A percentile compares a stretch with the other conserved stretches of the same genome.
These are phyloP conservation scores for Amyloporia xantha DNA, from an alignment of 768 basidiomycete genomes.

Conservation along the genomic window DNA sequence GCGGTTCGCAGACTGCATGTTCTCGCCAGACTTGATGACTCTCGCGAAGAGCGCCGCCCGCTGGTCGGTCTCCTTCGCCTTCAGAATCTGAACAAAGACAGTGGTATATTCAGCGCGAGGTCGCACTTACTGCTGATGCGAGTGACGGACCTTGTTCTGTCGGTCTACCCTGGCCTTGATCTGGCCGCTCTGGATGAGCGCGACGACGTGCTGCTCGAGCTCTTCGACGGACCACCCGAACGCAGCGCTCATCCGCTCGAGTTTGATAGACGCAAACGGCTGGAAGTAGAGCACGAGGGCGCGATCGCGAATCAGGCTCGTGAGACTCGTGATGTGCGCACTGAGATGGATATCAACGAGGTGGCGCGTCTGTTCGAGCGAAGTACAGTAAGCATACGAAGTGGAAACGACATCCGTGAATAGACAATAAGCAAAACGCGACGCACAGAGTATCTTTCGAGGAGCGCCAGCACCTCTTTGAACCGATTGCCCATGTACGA, in stretches of 20 bases:
- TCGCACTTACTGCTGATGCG: background rate
- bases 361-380: constrained; percentile 72
- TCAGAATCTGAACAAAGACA: constrained; percentile 46
- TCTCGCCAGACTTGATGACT: constrained; percentile 65
- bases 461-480: constrained; percentile 69
- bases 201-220: constrained; percentile 67
- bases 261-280: constrained; percentile 78
- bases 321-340: constrained; percentile 58
- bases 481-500: constrained; percentile 86
- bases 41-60: constrained; percentile 70
- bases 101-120: background rate
- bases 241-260: constrained; percentile 78
- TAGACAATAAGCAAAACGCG: background rate
- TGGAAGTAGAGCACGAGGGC: constrained; percentile 86
- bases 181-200: constrained; percentile 67
- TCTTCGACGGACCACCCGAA: constrained; percentile 78
- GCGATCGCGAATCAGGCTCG: constrained; percentile 63
- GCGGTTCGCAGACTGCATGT: constrained; percentile 66
- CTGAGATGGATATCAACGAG: constrained; percentile 72
- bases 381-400: no score
- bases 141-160: constrained; percentile 65
- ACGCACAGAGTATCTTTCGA: constrained; percentile 64
- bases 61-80: constrained; percentile 73
- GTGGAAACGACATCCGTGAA: no score
- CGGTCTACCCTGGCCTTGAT: constrained; percentile 85